Conservation (phyloP, 352 stramenopile genomes). For the Globisporangium polare region DNA sequence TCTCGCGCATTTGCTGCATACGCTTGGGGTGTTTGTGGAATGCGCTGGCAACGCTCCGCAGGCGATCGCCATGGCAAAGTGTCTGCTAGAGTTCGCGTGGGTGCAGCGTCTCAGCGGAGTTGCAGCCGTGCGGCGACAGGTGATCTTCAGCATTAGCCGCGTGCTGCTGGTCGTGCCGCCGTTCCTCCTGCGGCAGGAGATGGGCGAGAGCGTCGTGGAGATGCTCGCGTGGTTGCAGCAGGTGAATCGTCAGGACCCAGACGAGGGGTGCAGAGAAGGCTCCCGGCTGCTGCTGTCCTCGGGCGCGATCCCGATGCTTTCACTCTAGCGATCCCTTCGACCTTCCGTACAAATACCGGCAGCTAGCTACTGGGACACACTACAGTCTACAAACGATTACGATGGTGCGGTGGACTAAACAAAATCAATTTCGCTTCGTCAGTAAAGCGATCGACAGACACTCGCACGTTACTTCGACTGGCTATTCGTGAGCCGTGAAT, state of each 20-base stretch:
- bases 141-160: conserved; percentile 68
- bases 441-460: not conserved
- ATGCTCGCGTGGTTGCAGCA: conserved; percentile 54
- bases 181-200: conserved; percentile 50
- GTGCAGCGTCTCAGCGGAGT: conserved; percentile 34
- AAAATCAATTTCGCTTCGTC: not conserved
- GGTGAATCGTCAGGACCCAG: conserved; percentile 39
- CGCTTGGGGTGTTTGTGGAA: conserved; percentile 64
- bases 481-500: too few relatives aligned
- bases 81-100: conserved; percentile 69
- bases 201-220: conserved; percentile 38
- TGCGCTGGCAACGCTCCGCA: conserved; percentile 54
- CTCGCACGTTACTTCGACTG: too few relatives aligned
- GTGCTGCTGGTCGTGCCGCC: conserved; percentile 60
- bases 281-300: conserved; percentile 53
- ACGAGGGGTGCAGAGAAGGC: conserved; percentile 68
- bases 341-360: not conserved
- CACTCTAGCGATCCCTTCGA: conserved; percentile 9
- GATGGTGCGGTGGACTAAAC: not conserved
- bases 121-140: conserved; percentile 64
- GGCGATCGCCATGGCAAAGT: conserved; percentile 65
- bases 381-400: not conserved
- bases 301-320: conserved; percentile 25
- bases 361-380: not conserved
- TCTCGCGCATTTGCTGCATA: conserved; percentile 64